Conservation (phyloP, 495 filamentous ascomycete genomes). For the Saxophila tyrrhenica region DNA sequence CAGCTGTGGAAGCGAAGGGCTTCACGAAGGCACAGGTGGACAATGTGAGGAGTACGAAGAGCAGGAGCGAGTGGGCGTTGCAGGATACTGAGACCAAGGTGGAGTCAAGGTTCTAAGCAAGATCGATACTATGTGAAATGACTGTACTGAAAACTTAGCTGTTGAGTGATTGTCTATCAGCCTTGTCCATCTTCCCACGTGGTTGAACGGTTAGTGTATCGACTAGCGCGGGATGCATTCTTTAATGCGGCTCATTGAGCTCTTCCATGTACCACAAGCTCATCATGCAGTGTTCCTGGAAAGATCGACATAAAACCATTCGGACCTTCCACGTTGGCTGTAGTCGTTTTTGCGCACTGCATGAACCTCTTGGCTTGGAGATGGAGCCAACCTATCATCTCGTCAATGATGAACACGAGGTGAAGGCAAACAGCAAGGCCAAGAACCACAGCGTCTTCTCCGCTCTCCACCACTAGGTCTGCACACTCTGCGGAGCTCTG, state of each 20-base stretch:
- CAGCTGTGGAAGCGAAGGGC: constrained; percentile 77
- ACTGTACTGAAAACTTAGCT: no score
- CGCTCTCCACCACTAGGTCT: neutral
- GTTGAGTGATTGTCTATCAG: no score
- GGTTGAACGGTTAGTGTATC: no score
- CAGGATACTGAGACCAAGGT: constrained; percentile 63
- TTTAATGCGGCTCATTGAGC: neutral
- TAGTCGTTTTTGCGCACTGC: neutral
- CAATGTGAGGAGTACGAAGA: constrained; percentile 57
- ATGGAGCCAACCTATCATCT: neutral
- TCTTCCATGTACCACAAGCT: neutral
- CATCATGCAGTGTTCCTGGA: neutral
- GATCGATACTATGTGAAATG: no score
- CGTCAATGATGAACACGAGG: neutral
- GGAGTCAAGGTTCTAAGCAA: constrained; percentile 41
- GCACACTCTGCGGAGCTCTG: neutral
- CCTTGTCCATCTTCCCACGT: no score
- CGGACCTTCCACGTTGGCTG: neutral
- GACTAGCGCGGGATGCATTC: no score
- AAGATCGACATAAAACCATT: no score
- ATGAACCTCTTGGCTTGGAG: neutral
- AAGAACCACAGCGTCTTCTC: neutral
- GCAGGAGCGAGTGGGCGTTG: constrained; percentile 60
- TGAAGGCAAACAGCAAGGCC: neutral
- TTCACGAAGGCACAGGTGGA: constrained; percentile 67